A percentile compares a stretch with the other conserved stretches of the same genome.
Conservation (phyloP, 495 filamentous ascomycete genomes). For the Daldinia grandis region DNA sequence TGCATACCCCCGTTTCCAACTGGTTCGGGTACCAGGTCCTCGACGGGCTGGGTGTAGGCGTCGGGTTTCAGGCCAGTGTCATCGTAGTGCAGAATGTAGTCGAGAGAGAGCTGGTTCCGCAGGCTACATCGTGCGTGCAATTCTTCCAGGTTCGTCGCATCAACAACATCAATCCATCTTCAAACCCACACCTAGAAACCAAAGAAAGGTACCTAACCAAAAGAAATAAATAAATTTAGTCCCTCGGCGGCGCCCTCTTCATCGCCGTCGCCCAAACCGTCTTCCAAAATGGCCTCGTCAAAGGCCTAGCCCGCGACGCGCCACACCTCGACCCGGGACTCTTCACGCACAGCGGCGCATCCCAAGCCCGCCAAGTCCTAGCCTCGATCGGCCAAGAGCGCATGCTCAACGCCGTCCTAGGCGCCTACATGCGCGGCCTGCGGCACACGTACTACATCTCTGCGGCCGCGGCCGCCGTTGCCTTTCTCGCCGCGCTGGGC, state of each 20-base stretch:
- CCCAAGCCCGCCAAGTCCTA: constrained; percentile 51
- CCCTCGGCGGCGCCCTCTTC: constrained; percentile 74
- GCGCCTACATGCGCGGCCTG: constrained; percentile 56
- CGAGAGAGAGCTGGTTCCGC: constrained; percentile 63
- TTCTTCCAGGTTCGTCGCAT: constrained; percentile 60
- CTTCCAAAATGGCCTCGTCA: constrained; percentile 68
- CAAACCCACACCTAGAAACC: too few species aligned
- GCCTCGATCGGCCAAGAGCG: constrained; percentile 40
- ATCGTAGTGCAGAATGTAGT: constrained; percentile 65
- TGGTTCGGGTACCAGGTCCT: constrained; percentile 67
- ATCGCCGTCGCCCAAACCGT: constrained; percentile 71
- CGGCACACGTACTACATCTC: constrained; percentile 56
- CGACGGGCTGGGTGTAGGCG: constrained; percentile 55
- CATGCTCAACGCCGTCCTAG: constrained; percentile 46
- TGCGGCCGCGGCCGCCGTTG: constrained; percentile 49
- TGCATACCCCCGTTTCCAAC: constrained; percentile 52
- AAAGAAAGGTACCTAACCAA: background rate
- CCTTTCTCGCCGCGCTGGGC: constrained; percentile 51
- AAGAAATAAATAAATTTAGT: constrained; percentile 19
- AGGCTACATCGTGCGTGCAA: constrained; percentile 70
- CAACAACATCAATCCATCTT: background rate
- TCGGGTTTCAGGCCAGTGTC: constrained; percentile 54
- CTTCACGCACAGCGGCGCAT: constrained; percentile 58
- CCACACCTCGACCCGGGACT: constrained; percentile 46
- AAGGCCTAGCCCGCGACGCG: constrained; percentile 38